These are phyloP conservation scores for Saccharomyces hybrid DNA, from an alignment of 1,139 yeast species.

Conservation along the genomic window DNA sequence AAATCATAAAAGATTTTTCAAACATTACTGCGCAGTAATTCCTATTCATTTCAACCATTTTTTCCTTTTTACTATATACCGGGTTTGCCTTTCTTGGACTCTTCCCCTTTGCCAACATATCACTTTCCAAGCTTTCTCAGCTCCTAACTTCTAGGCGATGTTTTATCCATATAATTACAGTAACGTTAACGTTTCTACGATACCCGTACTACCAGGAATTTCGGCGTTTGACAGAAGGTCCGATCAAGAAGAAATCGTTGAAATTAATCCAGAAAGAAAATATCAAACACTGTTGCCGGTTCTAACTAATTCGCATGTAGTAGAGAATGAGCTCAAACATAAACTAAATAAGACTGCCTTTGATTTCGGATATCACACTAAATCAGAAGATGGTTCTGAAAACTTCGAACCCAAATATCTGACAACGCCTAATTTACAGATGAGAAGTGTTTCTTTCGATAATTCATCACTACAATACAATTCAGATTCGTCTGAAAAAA, in stretches of 20 bases:
- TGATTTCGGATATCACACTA: not conserved
- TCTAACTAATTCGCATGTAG: not conserved
- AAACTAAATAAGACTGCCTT: not conserved
- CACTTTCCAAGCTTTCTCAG: not conserved
- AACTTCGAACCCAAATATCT: not conserved
- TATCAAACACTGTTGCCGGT: constrained; percentile 1
- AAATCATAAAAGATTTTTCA: not conserved
- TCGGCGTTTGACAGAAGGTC: not conserved
- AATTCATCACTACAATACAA: not conserved
- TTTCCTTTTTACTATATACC: not conserved
- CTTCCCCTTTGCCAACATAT: not conserved
- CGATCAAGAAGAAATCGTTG: not conserved
- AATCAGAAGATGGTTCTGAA: not conserved
- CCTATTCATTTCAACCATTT: not conserved
- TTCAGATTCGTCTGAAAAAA: not conserved
- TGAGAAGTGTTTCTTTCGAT: not conserved
- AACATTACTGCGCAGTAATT: not conserved
- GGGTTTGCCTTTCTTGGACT: not conserved
- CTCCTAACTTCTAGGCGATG: not conserved
- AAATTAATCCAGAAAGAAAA: not conserved
- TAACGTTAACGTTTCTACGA: not conserved
- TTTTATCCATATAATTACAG: not conserved
- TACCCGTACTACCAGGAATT: not conserved
- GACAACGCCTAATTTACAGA: not conserved
- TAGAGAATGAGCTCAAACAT: not conserved